A percentile compares a stretch with the other conserved stretches of the same genome.
phyloP scores from a whole-genome alignment of 1,284 basidiomycete species.

The Boletus semigastroideus region DNA sequence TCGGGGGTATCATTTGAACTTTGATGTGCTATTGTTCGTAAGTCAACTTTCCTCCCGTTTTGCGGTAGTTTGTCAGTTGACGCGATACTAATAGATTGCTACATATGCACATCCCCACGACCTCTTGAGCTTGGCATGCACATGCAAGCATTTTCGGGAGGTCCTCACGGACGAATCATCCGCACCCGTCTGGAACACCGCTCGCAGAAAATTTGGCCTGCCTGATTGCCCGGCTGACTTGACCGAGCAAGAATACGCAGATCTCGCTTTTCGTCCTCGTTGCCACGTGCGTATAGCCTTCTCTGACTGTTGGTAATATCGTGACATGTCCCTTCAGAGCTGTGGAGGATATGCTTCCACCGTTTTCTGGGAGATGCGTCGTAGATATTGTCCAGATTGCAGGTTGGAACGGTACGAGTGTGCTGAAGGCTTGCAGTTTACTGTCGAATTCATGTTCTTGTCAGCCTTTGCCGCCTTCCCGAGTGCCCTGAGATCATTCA shows the following conservation, averaged over 20 bases:
- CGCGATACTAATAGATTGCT: conserved; percentile 11
- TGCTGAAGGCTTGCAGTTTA: too few species aligned
- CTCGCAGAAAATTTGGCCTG: not conserved
- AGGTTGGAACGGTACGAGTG: not conserved
- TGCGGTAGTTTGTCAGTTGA: not conserved
- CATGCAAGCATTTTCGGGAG: conserved; percentile 18
- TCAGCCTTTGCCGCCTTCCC: not conserved
- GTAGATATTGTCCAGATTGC: conserved; percentile 10
- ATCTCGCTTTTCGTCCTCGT: conserved; percentile 21
- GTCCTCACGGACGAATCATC: conserved; percentile 18
- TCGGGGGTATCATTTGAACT: not conserved
- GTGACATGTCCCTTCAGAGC: not conserved
- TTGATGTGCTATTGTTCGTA: conserved; percentile 10
- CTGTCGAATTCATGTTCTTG: not conserved
- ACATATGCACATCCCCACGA: conserved; percentile 17
- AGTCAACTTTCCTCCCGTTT: not conserved
- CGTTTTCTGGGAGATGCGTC: conserved; percentile 11
- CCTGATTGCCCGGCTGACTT: conserved; percentile 30
- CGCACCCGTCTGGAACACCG: not conserved
- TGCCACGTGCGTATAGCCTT: conserved; percentile 10
- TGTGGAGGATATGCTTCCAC: conserved; percentile 1
- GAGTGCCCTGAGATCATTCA: not conserved
- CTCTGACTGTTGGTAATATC: not conserved
- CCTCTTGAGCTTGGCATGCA: conserved; percentile 20
- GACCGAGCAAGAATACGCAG: conserved; percentile 31